Conservation (phyloP, 345 rosid genomes). For the Hypericum androsaemum region DNA sequence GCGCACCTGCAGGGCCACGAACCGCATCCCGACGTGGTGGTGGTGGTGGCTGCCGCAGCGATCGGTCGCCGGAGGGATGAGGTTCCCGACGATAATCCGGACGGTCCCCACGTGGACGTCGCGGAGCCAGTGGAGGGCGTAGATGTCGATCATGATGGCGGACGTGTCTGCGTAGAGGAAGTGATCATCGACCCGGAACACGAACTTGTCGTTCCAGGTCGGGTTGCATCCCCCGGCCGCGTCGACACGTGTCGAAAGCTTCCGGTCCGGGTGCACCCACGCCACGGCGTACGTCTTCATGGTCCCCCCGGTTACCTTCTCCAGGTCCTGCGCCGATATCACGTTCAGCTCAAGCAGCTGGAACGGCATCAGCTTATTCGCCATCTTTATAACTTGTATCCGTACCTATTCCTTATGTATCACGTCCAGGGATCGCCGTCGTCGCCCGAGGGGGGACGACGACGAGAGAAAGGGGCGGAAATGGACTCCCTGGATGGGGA, state of each 20-base stretch:
- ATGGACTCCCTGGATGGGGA: no score
- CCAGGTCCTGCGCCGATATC: conserved; percentile 77
- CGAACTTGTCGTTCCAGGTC: conserved; percentile 91
- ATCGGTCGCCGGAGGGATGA: conserved; percentile 39
- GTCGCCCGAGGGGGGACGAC: no score
- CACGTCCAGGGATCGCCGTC: no score
- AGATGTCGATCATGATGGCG: conserved; percentile 69
- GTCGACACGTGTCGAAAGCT: conserved; percentile 75
- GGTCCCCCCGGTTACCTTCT: conserved; percentile 36
- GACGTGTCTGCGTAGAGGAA: conserved; percentile 75
- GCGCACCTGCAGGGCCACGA: conserved; percentile 78
- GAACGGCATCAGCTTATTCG: conserved; percentile 32
- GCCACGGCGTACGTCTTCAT: conserved; percentile 84
- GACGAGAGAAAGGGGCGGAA: no score
- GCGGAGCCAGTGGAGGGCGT: conserved; percentile 71
- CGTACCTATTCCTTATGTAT: not conserved
- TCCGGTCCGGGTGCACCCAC: conserved; percentile 75
- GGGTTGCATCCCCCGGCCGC: conserved; percentile 51
- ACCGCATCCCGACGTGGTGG: conserved; percentile 54
- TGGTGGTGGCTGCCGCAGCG: conserved; percentile 18
- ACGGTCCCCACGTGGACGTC: conserved; percentile 71
- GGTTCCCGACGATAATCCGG: conserved; percentile 59
- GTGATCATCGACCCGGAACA: conserved; percentile 73
- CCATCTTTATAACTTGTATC: not conserved
- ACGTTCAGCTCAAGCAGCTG: conserved; percentile 69